Evolutionary conservation across 2,329 filamentous ascomycete genomes (phyloP), one percentile per base, ranked within the genome.

Genomic region (Geosmithia flava): DNA sequence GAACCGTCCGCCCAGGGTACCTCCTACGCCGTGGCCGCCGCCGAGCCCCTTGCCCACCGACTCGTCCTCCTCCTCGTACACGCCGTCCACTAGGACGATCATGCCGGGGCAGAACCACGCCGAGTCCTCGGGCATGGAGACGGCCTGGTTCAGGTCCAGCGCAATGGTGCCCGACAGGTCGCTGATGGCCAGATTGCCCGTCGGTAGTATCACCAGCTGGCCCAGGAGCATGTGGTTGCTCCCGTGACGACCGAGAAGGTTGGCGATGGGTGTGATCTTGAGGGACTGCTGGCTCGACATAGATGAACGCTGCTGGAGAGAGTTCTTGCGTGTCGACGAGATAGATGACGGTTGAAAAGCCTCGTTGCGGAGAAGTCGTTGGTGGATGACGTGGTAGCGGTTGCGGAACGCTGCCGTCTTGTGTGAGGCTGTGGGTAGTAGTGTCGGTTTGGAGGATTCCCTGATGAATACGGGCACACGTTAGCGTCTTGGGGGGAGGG

Each of bases 21-120:
- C 91, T 41, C 91, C 91, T 23, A 96, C 81, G 42, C 91, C 91
- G 45, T 80, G 84, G 53, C 80, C 85, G 5, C 85, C 83, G 46
- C 87, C 85, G 4, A 94, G 71, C 0, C 79, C 81, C 19, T 81
- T 82, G 16, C 83, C 81, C 2, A 74, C 68, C 19, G 79, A 81
- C 52, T 82, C 77, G 52, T 89, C 87, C 56, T 95, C 89, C 62
- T 97, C 93, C 61, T 95, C 89, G 59, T 98, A 98, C n/a, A 91
- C 81, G 7, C 93, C 93, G 58, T 98, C 93, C 0, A 96, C 80
- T 0, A 98, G 75, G 3, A 97, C 86, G 45, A 98, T 86, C 89
- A 97, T 97, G 3, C 94, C 94, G 0, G 93, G 90, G 5, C 84
- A 81, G 59, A 96, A 96, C 85, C 89, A 98, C 3, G 87, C 84